Evolutionary conservation across 257 asterid species (phyloP), one percentile per base, ranked within the genome.

Genomic region (Salvia rosmarinus): DNA sequence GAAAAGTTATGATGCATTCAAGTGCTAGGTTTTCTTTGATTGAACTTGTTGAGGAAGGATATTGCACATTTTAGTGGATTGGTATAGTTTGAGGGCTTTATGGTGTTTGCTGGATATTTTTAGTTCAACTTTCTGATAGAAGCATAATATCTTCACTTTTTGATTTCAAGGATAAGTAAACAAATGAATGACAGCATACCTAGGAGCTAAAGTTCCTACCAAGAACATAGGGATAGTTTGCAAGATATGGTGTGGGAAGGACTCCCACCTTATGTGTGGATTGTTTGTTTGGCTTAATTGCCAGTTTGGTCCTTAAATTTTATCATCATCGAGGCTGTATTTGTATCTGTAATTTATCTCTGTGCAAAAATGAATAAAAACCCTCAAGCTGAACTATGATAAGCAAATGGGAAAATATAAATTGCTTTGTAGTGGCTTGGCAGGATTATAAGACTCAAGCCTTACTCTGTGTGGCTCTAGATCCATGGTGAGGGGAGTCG

Each of bases 311-410:
- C 37, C 13, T 21, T 55, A 55, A 55, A 23, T 55, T 55, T 6
- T 10, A 23, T 23, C 2, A 3, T 55, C 34, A 10, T 11, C 30
- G 3, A 11, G 61, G 17, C 13, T 21, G 13, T 55, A 21, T 23
- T 23, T 52, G 58, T 17, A n/a, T 17, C 10, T 23, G 28, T 49
- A 35, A 73, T 13, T 49, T 68, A 9, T 68, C 9, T 52, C n/a
- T 56, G 3, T 25, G 50, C 20, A 17, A 67, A 20, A 5, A 21
- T 20, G 19, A 34, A 34, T 51, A 55, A 37, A 44, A 71, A 13
- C 9, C 56, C 19, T 50, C n/a, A 28, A 9, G 39, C 32, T 52
- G 75, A 44, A 73, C 13, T 68, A 12, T 35, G 42, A 59, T 40
- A 8, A 54, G 65, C 23, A 35, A 11, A 52, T 35, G 12, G 21